Evolutionary conservation across 352 stramenopile species (phyloP).

Genomic region (Pythium sukuiense): DNA sequence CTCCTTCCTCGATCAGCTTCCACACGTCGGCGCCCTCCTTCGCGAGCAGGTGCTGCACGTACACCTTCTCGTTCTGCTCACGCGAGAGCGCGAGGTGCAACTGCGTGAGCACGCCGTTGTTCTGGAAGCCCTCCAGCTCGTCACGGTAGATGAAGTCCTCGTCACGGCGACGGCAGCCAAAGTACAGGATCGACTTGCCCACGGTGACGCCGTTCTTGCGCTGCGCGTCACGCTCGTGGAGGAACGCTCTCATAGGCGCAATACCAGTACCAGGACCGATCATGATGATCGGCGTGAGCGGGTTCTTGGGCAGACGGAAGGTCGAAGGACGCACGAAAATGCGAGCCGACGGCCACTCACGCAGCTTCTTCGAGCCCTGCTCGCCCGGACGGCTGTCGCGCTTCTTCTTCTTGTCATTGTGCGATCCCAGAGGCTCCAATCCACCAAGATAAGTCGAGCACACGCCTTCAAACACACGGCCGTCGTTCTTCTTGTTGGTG

Average conservation of each 20-base stretch:
- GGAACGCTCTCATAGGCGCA: constrained; percentile 95
- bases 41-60: constrained; percentile 96
- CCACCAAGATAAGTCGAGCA: constrained; percentile 92
- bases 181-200: constrained; percentile 92
- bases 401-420: constrained; percentile 64
- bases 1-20: constrained; percentile 56
- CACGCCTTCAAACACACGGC: constrained; percentile 90
- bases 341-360: constrained; percentile 68
- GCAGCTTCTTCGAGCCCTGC: constrained; percentile 65
- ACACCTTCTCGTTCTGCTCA: constrained; percentile 94
- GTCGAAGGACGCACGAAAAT: constrained; percentile 95
- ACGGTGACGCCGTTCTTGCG: constrained; percentile 52
- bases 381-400: constrained; percentile 68
- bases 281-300: constrained; percentile 91
- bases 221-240: constrained; percentile 93
- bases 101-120: constrained; percentile 85
- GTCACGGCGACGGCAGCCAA: constrained; percentile 83
- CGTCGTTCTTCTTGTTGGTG: constrained; percentile 68
- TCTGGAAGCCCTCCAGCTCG: constrained; percentile 89
- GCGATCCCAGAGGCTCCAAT: constrained; percentile 44
- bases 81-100: constrained; percentile 96
- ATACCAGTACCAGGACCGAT: constrained; percentile 97
- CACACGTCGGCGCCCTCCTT: constrained; percentile 68
- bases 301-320: constrained; percentile 91
- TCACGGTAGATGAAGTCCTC: constrained; percentile 91